These are phyloP conservation scores for Fusarium robinianum DNA, from an alignment of 2,329 filamentous ascomycete species.

Conservation along the genomic window DNA sequence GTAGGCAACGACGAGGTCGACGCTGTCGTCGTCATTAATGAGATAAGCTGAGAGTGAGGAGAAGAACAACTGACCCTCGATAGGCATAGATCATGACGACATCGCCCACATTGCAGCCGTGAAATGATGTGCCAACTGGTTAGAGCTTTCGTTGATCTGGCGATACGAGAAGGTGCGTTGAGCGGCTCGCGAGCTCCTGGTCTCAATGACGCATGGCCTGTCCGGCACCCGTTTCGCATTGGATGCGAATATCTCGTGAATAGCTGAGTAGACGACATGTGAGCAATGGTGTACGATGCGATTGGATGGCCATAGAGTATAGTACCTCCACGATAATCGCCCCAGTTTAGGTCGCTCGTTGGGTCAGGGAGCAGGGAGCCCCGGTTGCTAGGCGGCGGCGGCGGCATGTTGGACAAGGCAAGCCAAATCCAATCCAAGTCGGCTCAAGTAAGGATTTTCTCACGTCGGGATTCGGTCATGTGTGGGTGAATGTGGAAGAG, in stretches of 20 bases:
- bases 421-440: slow-evolving; percentile 1
- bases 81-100: slow-evolving; percentile 94
- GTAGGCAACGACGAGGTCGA: slow-evolving; percentile 68
- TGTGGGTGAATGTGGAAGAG: not conserved
- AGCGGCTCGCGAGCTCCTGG: slow-evolving; percentile 50
- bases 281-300: not conserved
- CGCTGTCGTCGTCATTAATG: too few species aligned
- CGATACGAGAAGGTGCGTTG: slow-evolving; percentile 77
- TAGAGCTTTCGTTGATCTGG: slow-evolving; percentile 85
- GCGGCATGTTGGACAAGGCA: slow-evolving; percentile 3
- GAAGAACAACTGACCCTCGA: too few species aligned
- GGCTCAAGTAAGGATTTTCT: slow-evolving; percentile 1
- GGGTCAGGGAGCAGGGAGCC: slow-evolving; percentile 3
- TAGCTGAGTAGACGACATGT: slow-evolving; percentile 56
- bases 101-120: slow-evolving; percentile 76
- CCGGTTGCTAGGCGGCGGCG: not conserved
- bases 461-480: slow-evolving; percentile 1
- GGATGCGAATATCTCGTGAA: slow-evolving; percentile 69
- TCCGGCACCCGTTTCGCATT: slow-evolving; percentile 73
- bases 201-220: slow-evolving; percentile 55
- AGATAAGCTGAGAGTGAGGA: too few species aligned
- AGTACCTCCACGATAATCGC: slow-evolving; percentile 5
- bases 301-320: not conserved
- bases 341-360: slow-evolving; percentile 3
- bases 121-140: slow-evolving; percentile 80